Percentiles rank a stretch among this genome's conserved stretches.
Evolutionary conservation across 768 basidiomycete genomes (phyloP).

Genomic region (Mycena sanguinolenta): DNA sequence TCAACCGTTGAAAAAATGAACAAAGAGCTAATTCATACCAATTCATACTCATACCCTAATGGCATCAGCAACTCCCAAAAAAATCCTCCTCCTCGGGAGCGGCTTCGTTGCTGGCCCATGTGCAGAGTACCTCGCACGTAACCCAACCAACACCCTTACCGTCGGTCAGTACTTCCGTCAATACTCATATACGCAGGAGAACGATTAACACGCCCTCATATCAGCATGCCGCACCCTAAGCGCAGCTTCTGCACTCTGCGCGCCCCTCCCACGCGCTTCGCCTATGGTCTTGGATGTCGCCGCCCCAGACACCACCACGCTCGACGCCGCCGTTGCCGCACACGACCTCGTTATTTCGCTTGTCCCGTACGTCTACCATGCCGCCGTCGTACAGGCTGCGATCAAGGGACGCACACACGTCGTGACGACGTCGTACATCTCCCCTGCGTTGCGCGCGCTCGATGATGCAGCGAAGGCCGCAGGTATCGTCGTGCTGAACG

Average conservation of each 20-base stretch:
- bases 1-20: too few relatives aligned
- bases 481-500: slow-evolving; percentile 95
- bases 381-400: slow-evolving; percentile 91
- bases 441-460: slow-evolving; percentile 88
- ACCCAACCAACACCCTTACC: slow-evolving; percentile 85
- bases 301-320: slow-evolving; percentile 65
- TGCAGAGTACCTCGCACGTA: slow-evolving; percentile 91
- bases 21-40: too few relatives aligned
- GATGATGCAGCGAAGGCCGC: slow-evolving; percentile 84
- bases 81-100: slow-evolving; percentile 91
- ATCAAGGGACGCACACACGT: slow-evolving; percentile 92
- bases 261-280: slow-evolving; percentile 76
- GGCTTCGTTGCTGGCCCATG: slow-evolving; percentile 98
- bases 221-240: slow-evolving; percentile 89
- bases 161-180: slow-evolving; percentile 64
- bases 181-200: too few relatives aligned
- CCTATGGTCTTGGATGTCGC: slow-evolving; percentile 85
- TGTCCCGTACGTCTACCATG: slow-evolving; percentile 94
- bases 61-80: too few relatives aligned
- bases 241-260: slow-evolving; percentile 77
- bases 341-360: slow-evolving; percentile 96
- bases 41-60: too few relatives aligned
- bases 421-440: slow-evolving; percentile 96
- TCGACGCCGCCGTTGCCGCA: slow-evolving; percentile 84
- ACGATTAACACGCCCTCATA: slow-evolving; percentile 1